A percentile compares a stretch with the other conserved stretches of the same genome.
phyloP scores from a whole-genome alignment of 441 rosid species.

The Capsella rubella region DNA sequence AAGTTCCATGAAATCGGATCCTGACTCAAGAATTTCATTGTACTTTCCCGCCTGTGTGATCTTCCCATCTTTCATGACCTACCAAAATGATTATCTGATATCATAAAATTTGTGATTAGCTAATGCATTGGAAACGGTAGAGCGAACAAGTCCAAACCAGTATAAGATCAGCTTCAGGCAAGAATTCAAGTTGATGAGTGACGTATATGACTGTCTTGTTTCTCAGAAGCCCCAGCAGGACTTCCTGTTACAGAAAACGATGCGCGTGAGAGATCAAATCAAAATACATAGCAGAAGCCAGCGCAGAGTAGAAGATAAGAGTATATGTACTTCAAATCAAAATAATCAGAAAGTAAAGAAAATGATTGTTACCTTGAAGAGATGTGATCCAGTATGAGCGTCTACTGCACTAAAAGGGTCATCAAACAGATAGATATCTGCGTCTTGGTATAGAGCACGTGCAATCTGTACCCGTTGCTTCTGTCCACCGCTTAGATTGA shows the following conservation, averaged over 20 bases:
- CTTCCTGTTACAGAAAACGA: conserved; percentile 47
- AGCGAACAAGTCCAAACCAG: conserved; percentile 46
- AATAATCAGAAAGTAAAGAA: conserved; percentile 13
- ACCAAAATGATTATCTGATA: conserved; percentile 22
- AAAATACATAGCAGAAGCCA: conserved; percentile 2
- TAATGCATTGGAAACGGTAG: conserved; percentile 11
- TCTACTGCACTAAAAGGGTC: conserved; percentile 96
- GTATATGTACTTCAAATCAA: conserved; percentile 4
- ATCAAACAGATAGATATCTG: conserved; percentile 81
- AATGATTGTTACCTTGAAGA: conserved; percentile 61
- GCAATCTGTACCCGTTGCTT: conserved; percentile 90
- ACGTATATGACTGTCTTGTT: conserved; percentile 53
- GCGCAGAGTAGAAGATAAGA: neutral
- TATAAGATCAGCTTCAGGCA: conserved; percentile 55
- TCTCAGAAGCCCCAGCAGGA: conserved; percentile 47
- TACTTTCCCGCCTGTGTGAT: conserved; percentile 89
- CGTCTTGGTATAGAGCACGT: conserved; percentile 84
- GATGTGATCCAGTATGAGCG: conserved; percentile 90
- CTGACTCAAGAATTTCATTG: conserved; percentile 66
- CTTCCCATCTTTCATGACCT: conserved; percentile 93
- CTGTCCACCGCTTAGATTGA: conserved; percentile 93
- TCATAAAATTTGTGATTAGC: neutral
- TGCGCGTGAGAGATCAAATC: conserved; percentile 15
- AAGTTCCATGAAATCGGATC: conserved; percentile 86
- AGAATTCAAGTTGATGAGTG: conserved; percentile 59